These are phyloP conservation scores for Penicillium cosmopolitanum DNA, from an alignment of 495 filamentous ascomycete species.

Conservation along the genomic window DNA sequence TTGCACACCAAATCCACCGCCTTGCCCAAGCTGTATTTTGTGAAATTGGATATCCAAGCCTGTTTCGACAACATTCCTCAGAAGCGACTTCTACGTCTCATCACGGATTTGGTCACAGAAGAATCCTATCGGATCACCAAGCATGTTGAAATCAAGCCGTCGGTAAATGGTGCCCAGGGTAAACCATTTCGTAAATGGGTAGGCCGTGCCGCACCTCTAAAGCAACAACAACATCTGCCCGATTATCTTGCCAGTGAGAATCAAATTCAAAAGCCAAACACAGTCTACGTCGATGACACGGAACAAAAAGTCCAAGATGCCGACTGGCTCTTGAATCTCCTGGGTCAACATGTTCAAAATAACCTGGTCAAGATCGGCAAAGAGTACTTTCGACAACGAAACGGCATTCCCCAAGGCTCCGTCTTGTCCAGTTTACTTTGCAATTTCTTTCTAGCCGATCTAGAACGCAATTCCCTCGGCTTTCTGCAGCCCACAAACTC, in stretches of 20 bases:
- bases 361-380: conserved; percentile 91
- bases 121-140: conserved; percentile 71
- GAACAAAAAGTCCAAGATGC: conserved; percentile 54
- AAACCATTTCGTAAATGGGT: conserved; percentile 68
- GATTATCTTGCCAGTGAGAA: conserved; percentile 55
- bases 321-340: conserved; percentile 65
- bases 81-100: conserved; percentile 64
- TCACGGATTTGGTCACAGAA: conserved; percentile 65
- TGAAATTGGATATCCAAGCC: conserved; percentile 87
- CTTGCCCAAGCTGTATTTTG: conserved; percentile 67
- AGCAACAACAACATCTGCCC: conserved; percentile 56
- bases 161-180: conserved; percentile 13
- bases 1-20: background rate
- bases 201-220: conserved; percentile 56
- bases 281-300: conserved; percentile 74
- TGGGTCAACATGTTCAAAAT: conserved; percentile 74
- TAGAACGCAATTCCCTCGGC: conserved; percentile 68
- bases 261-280: conserved; percentile 52
- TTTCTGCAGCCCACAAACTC: conserved; percentile 66
- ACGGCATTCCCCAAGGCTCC: conserved; percentile 92
- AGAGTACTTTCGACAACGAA: conserved; percentile 84
- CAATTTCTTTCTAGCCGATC: conserved; percentile 90
- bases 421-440: conserved; percentile 83
- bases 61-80: conserved; percentile 98
- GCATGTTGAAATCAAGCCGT: conserved; percentile 69